A percentile compares a stretch with the other conserved stretches of the same genome.
phyloP scores from a whole-genome alignment of 352 stramenopile genomes.

The Phytophthora boehmeriae region DNA sequence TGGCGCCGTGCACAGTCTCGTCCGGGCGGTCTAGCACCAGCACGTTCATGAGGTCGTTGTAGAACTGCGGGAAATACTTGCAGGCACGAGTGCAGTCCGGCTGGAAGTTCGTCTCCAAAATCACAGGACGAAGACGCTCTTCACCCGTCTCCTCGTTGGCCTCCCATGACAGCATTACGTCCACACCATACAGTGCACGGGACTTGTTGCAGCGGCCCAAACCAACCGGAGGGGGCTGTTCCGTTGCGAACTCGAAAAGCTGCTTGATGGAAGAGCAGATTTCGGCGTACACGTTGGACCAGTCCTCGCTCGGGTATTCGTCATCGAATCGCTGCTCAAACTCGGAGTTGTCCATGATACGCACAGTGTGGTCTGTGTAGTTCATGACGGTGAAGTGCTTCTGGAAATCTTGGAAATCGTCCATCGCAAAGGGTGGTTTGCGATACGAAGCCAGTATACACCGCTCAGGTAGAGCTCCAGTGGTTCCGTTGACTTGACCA shows the following conservation, averaged over 20 bases:
- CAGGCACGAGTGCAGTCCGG: slow-evolving; percentile 59
- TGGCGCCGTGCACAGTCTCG: slow-evolving; percentile 47
- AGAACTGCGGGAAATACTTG: slow-evolving; percentile 62
- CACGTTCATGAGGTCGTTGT: slow-evolving; percentile 63
- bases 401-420: slow-evolving; percentile 61
- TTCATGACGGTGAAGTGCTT: slow-evolving; percentile 76
- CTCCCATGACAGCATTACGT: slow-evolving; percentile 60
- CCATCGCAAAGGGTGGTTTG: slow-evolving; percentile 66
- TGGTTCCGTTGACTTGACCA: slow-evolving; percentile 58
- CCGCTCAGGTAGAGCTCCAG: slow-evolving; percentile 56
- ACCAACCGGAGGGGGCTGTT: slow-evolving; percentile 46
- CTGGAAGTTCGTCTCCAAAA: slow-evolving; percentile 64
- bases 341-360: slow-evolving; percentile 58
- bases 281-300: slow-evolving; percentile 42
- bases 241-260: slow-evolving; percentile 51
- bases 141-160: slow-evolving; percentile 39
- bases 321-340: slow-evolving; percentile 55
- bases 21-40: slow-evolving; percentile 49
- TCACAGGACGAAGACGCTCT: slow-evolving; percentile 46
- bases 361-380: slow-evolving; percentile 52
- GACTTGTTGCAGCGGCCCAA: slow-evolving; percentile 58
- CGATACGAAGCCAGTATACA: slow-evolving; percentile 59
- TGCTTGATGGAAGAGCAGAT: slow-evolving; percentile 57
- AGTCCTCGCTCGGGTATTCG: slow-evolving; percentile 58
- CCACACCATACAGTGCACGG: slow-evolving; percentile 58